Conservation (phyloP, 768 basidiomycete genomes). For the Trametes sanguinea region DNA sequence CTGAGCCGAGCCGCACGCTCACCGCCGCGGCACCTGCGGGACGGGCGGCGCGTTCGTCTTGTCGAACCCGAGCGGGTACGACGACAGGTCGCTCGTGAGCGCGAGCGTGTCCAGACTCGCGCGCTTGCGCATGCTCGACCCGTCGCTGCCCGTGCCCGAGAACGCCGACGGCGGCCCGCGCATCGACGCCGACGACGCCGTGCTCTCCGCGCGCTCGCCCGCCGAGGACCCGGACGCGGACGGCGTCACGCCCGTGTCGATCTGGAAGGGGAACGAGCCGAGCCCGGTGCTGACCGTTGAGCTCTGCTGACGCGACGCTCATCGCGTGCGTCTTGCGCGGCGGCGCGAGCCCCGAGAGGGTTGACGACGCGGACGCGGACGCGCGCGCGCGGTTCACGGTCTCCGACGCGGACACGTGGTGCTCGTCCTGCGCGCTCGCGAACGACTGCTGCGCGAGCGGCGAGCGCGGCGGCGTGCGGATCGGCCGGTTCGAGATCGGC, state of each 20-base stretch:
- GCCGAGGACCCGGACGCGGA: slow-evolving; percentile 15
- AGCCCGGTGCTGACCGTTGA: slow-evolving; percentile 81
- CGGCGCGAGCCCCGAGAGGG: slow-evolving; percentile 36
- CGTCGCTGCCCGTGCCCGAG: slow-evolving; percentile 21
- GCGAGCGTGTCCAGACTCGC: slow-evolving; percentile 86
- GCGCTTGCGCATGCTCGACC: slow-evolving; percentile 55
- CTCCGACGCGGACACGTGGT: slow-evolving; percentile 12
- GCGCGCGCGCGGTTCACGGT: slow-evolving; percentile 18
- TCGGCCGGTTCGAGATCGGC: slow-evolving; percentile 80
- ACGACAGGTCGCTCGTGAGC: slow-evolving; percentile 77
- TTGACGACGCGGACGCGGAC: slow-evolving; percentile 16
- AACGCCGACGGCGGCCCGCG: slow-evolving; percentile 34
- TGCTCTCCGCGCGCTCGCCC: slow-evolving; percentile 32
- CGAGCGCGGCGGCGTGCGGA: slow-evolving; percentile 74
- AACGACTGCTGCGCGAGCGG: slow-evolving; percentile 65
- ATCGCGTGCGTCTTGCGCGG: slow-evolving; percentile 67
- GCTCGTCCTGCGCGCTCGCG: slow-evolving; percentile 25
- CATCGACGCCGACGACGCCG: slow-evolving; percentile 20
- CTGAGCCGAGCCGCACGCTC: not conserved
- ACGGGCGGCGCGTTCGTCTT: slow-evolving; percentile 22
- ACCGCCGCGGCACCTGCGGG: slow-evolving; percentile 19
- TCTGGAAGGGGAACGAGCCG: slow-evolving; percentile 85
- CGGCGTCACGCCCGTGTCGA: slow-evolving; percentile 54
- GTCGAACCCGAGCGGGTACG: slow-evolving; percentile 82
- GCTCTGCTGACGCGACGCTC: slow-evolving; percentile 73